Base-by-base conservation (phyloP, 352 stramenopile genomes). In the Phytophthora tubulina region DNA sequence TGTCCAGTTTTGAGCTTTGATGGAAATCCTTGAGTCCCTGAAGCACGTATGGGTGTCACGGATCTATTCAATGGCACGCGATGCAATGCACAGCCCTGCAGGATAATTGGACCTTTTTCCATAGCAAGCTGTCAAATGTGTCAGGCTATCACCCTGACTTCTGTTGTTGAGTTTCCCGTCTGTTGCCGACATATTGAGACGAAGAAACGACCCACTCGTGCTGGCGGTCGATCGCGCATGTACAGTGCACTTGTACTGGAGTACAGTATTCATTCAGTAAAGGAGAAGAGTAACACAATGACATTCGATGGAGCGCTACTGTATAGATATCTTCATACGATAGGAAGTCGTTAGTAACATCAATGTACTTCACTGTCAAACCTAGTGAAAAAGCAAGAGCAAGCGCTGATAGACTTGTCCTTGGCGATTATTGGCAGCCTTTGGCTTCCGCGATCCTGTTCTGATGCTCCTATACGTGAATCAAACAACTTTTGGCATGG, bases 111-210 rank as follows among this genome's bases (percentile, higher is more conserved):
- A 62, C 50, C 36, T 62, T 62, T 60, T 62, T 36, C 41, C 13
- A 13, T 42, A 27, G 17, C 61, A 68, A 68, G 61, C 61, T 68
- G 61, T 68, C 39, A 2, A 54, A 61, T 31, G n/a, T 62, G 51
- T 46, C 50, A 61, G 50, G 17, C 15, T 46, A 30, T 32, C 35
- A 45, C 31, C 35, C 21, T 54, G 36, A 32, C 60, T 67, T 49
- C 60, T 67, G 60, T 67, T 67, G 17, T 31, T 35, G 49, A 38
- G 7, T 33, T 68, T 68, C 44, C 61, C 21, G 53, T 50, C 61
- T 49, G 4, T 54, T 39, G 27, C 4, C 27, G n/a, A 21, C 49
- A 60, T 45, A 67, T 42, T 49, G 17, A n/a, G 11, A 35, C 38
- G 48, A 44, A 8, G 48, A 53, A 48, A 56, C 57, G 21, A 41